These are phyloP conservation scores for Casaregolazyma suthepensis DNA, from an alignment of 1,139 yeast species.

Conservation along the genomic window DNA sequence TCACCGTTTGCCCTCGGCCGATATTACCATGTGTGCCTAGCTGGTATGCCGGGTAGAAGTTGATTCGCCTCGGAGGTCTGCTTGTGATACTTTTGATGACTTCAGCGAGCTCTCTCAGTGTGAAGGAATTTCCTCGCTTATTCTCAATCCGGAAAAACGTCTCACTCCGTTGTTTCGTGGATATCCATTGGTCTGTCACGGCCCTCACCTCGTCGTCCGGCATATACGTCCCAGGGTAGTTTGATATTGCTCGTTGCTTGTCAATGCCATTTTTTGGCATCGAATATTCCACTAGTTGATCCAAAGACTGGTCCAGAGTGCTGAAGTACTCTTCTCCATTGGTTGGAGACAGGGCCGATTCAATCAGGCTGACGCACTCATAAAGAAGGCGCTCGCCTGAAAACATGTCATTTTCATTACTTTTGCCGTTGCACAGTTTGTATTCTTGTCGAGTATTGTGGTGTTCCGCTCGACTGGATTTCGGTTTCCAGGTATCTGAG, in stretches of 20 bases:
- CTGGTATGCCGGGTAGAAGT: conserved; percentile 23
- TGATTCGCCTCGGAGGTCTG: conserved; percentile 25
- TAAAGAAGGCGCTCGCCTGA: conserved; percentile 9
- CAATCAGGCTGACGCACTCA: conserved; percentile 14
- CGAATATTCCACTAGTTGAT: conserved; percentile 2
- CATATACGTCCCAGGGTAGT: not conserved
- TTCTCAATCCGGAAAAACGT: conserved; percentile 23
- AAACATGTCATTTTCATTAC: not conserved
- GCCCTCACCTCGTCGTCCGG: conserved; percentile 15
- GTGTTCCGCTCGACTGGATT: not conserved
- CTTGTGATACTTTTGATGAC: conserved; percentile 21
- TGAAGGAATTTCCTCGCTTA: conserved; percentile 20
- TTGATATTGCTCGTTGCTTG: not conserved
- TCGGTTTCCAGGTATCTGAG: not conserved
- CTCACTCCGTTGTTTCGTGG: conserved; percentile 18
- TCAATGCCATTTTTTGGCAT: conserved; percentile 10
- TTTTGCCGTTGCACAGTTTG: not conserved
- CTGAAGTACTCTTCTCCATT: conserved; percentile 16
- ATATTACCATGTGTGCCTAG: conserved; percentile 21
- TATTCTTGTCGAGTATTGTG: not conserved
- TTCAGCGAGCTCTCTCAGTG: conserved; percentile 22
- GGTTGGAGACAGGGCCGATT: conserved; percentile 12
- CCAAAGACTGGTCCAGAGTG: conserved; percentile 11
- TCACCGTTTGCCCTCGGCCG: conserved; percentile 21
- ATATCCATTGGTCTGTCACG: conserved; percentile 19